Evolutionary conservation across 2,329 filamentous ascomycete genomes (phyloP).

Genomic region (Emergomyces africanus): DNA sequence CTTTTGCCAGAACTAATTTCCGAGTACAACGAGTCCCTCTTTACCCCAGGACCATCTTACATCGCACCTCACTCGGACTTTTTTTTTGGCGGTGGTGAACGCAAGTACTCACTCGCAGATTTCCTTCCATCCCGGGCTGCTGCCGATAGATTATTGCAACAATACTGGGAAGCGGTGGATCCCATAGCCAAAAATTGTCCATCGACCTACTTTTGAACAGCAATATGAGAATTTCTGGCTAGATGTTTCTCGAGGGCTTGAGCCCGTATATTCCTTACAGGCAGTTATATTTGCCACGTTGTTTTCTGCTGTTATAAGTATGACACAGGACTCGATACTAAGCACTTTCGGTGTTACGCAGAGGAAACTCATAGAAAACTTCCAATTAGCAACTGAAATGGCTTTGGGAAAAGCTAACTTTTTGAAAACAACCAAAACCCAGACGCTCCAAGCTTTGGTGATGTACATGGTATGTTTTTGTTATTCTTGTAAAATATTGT

Average conservation of each 20-base stretch:
- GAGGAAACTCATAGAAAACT: slow-evolving; percentile 45
- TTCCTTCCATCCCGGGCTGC: slow-evolving; percentile 47
- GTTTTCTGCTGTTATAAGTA: slow-evolving; percentile 56
- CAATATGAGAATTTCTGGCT: slow-evolving; percentile 56
- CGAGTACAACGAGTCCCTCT: slow-evolving; percentile 30
- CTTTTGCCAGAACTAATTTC: not conserved
- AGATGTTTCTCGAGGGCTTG: slow-evolving; percentile 44
- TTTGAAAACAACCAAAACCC: slow-evolving; percentile 56
- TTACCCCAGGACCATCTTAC: slow-evolving; percentile 53
- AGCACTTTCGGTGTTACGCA: slow-evolving; percentile 46
- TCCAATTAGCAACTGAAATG: slow-evolving; percentile 54
- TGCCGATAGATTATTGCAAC: slow-evolving; percentile 50
- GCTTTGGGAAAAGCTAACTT: slow-evolving; percentile 58
- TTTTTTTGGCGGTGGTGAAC: slow-evolving; percentile 45
- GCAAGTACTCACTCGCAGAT: slow-evolving; percentile 41
- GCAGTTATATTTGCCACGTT: slow-evolving; percentile 57
- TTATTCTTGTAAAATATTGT: not conserved
- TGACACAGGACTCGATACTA: slow-evolving; percentile 42
- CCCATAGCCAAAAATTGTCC: slow-evolving; percentile 54
- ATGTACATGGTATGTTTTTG: slow-evolving; percentile 52
- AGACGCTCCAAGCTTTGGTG: slow-evolving; percentile 63
- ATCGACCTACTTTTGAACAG: slow-evolving; percentile 53
- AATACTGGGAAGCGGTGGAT: slow-evolving; percentile 58
- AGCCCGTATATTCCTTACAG: slow-evolving; percentile 52
- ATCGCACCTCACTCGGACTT: slow-evolving; percentile 56